Percentiles rank a stretch among this genome's conserved stretches.
Conservation (phyloP, 257 asterid species). For the Solanum okadae region DNA sequence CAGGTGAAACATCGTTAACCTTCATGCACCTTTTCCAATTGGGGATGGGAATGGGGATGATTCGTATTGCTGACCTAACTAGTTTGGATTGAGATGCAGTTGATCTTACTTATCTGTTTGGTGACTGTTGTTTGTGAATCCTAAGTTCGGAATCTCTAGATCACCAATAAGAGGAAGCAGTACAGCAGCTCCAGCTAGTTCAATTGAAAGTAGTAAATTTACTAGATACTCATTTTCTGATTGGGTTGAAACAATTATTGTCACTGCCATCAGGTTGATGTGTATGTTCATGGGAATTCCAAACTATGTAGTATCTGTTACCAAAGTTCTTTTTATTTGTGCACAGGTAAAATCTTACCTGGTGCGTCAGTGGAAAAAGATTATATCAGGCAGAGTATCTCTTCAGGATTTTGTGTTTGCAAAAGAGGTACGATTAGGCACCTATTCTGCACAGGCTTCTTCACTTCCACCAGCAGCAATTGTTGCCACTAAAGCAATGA, state of each 20-base stretch:
- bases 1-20: background rate
- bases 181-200: background rate
- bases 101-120: background rate
- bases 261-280: background rate
- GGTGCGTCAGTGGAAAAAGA: slow-evolving; percentile 84
- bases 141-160: background rate
- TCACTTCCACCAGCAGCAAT: slow-evolving; percentile 96
- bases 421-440: slow-evolving; percentile 96
- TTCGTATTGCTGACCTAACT: background rate
- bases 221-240: background rate
- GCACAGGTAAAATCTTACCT: slow-evolving; percentile 61
- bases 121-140: background rate
- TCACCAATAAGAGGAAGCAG: background rate
- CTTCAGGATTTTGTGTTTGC: slow-evolving; percentile 91
- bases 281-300: background rate
- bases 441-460: slow-evolving; percentile 51
- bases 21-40: background rate
- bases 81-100: background rate
- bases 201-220: background rate
- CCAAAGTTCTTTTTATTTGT: background rate
- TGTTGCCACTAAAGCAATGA: slow-evolving; percentile 83
- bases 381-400: slow-evolving; percentile 73
- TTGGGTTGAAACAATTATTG: background rate
- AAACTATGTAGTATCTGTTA: background rate
- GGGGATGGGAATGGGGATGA: background rate